Evolutionary conservation across 2,329 filamentous ascomycete species (phyloP), one percentile per base, ranked within the genome.

Genomic region (Lasiodiplodia sp.): DNA sequence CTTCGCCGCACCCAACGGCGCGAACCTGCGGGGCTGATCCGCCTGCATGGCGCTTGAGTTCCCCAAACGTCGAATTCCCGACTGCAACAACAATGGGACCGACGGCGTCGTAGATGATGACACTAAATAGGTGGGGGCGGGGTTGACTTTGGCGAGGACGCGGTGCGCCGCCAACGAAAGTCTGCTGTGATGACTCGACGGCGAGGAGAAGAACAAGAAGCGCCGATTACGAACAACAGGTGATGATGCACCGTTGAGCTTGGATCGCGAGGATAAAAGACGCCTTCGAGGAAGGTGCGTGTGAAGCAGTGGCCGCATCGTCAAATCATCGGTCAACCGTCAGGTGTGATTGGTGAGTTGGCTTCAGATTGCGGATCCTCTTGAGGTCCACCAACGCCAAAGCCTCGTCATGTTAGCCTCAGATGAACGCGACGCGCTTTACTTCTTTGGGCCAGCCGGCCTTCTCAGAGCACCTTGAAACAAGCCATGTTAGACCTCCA

Each of bases 1-100:
- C 69, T 74, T 72, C 23, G 73, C 72, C 5, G 80, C 76, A 68
- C 81, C 77, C 67, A 88, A 75, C 14, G 86, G 85, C 6, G 85
- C 84, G 71, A 88, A 88, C 47, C 78, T 80, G 69, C 85, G 79
- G 38, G 78, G 78, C 71, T 77, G 62, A 18, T 40, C 23, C 28
- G 44, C 55, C 44, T 47, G 44, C 55, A 38, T 51, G 1, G 28
- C 8, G 49, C 44, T 18, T 7, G 21, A 44, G 1, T 40, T 12
- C 4, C 44, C 44, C 2, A n/a, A 10, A 7, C 6, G 44, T 21
- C 44, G n/a, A 4, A 21, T 47, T 21, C 44, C 14, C 6, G 16
- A 47, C 7, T 21, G 31, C 6, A 34, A 7, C 7, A 21, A n/a
- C 44, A n/a, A 21, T 18, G 44, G 16, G 3, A 10, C 10, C 44